Evolutionary conservation across 1,284 basidiomycete genomes (phyloP), one percentile per base, ranked within the genome.

Genomic region (Heterobasidion irregulare): DNA sequence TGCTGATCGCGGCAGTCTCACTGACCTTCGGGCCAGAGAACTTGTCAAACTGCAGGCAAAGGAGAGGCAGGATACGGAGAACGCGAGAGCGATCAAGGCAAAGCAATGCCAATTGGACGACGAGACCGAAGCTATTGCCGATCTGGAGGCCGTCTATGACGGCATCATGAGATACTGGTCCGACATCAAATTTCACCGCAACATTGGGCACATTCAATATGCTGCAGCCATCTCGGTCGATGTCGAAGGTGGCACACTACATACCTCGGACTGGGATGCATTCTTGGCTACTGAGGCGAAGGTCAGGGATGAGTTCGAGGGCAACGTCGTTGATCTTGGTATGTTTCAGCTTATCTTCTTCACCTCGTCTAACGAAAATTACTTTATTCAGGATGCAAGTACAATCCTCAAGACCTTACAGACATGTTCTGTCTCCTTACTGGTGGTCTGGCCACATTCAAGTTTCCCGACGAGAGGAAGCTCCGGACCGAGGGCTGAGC

Each of bases 271-370:
- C 55, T 61, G 63, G 53, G 70, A 43, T 51, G 61, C 60, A 13
- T 70, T 75, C 63, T 41, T 57, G 59, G 58, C 58, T 52, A 62
- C 58, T 8, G 54, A 58, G 60, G 57, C 56, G 32, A 75, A 66
- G 64, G 56, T 73, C 65, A 66, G 60, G 63, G 53, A 47, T 13
- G 13, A 56, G 0, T 74, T 75, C 52, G 57, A 65, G 53, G 74
- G 73, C 13, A 77, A 73, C 38, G 60, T 71, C 34, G 64, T 76
- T 13, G 65, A 72, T 58, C 60, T 74, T 1, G 73, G 73, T 74
- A 46, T 47, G 47, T 47, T 56, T 26, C 4, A 26, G 6, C 26
- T 53, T 52, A 36, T 55, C 47, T 60, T 43, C 56, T 61, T 61
- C 62, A 56, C 51, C 62, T 71, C 57, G 45, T 64, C 64, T 64